Percentiles rank a stretch among this genome's conserved stretches.
These are phyloP conservation scores for Rhizopus arrhizus DNA, from an alignment of 371 early-diverging fungal species.

Conservation along the genomic window DNA sequence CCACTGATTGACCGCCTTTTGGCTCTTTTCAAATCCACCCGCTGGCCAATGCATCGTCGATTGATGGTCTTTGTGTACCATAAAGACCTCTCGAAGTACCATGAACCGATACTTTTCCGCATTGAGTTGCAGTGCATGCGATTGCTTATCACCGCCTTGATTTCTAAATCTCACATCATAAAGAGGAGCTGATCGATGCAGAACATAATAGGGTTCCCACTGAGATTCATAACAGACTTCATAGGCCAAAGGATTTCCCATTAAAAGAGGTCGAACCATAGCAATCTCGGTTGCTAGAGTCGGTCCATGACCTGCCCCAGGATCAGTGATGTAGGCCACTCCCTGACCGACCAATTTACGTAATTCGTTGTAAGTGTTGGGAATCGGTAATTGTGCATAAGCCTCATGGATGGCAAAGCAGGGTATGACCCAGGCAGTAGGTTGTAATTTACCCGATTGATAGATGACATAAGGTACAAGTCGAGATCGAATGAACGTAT, in stretches of 20 bases:
- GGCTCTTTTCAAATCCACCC: slow-evolving; percentile 54
- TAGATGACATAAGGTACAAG: slow-evolving; percentile 33
- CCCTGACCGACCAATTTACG: slow-evolving; percentile 40
- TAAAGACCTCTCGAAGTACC: slow-evolving; percentile 55
- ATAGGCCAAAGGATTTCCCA: slow-evolving; percentile 38
- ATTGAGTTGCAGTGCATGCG: slow-evolving; percentile 63
- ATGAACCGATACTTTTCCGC: slow-evolving; percentile 59
- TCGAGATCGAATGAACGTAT: slow-evolving; percentile 30
- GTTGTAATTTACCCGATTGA: slow-evolving; percentile 18
- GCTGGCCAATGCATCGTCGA: slow-evolving; percentile 58
- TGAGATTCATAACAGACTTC: slow-evolving; percentile 72
- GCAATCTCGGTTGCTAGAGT: slow-evolving; percentile 47
- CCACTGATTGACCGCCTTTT: slow-evolving; percentile 43
- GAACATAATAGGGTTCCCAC: slow-evolving; percentile 72
- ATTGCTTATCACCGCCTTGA: slow-evolving; percentile 72
- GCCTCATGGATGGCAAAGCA: slow-evolving; percentile 57
- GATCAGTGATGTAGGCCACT: slow-evolving; percentile 65
- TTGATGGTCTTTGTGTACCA: slow-evolving; percentile 63
- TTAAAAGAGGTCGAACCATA: slow-evolving; percentile 28
- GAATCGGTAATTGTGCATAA: slow-evolving; percentile 35
- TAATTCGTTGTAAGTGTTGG: slow-evolving; percentile 48
- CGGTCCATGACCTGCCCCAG: slow-evolving; percentile 65
- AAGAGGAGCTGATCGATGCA: slow-evolving; percentile 50
- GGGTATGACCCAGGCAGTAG: slow-evolving; percentile 58
- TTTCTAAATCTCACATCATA: slow-evolving; percentile 67